Base-by-base conservation (phyloP, 139 green algal species). In the Picochlorum sp. region DNA sequence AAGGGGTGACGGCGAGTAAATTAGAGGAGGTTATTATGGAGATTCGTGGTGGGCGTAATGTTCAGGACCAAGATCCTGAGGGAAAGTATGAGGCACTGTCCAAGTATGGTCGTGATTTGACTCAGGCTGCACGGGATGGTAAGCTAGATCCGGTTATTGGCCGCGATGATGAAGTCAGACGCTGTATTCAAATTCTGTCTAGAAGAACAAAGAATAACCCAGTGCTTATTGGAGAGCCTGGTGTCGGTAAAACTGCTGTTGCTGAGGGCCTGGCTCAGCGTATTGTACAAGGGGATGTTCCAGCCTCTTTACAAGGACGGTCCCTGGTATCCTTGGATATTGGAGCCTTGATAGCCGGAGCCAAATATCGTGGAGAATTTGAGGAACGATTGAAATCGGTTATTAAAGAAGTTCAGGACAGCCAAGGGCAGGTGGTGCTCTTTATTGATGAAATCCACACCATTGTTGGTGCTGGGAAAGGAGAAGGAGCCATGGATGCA, bases 401-500 rank as follows among this genome's bases (percentile, higher is more conserved):
- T 44, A 95, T 94, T 79, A 92, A 92, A 74, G 86, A 95, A 74
- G 89, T 96, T 57, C 88, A 85, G 6, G 83, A 88, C 60, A 80
- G 62, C 65, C 82, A 90, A 55, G 93, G 93, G 30, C 78, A 84
- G 55, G 37, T 66, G 14, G 31, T 66, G 41, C 82, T 98, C 50
- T 98, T 98, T 83, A 97, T 98, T 56, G 92, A 98, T 65, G 90
- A 79, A 78, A 97, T 98, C 63, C 92, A 98, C 85, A 98, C 86
- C n/a, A 88, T 97, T 37, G 86, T 87, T 3, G 86, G 86, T 3
- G 81, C 84, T 9, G 80, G 82, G 44, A 76, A 73, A 24, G 84
- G 68, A 31, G 72, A 77, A 66, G 88, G 91, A n/a, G 83, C 88
- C 54, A 96, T 97, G 91, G 91, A 97, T 71, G 91, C 70, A 28